Base-by-base conservation (phyloP, 2,329 filamentous ascomycete species). In the Ophiostoma himal-ulmi region DNA sequence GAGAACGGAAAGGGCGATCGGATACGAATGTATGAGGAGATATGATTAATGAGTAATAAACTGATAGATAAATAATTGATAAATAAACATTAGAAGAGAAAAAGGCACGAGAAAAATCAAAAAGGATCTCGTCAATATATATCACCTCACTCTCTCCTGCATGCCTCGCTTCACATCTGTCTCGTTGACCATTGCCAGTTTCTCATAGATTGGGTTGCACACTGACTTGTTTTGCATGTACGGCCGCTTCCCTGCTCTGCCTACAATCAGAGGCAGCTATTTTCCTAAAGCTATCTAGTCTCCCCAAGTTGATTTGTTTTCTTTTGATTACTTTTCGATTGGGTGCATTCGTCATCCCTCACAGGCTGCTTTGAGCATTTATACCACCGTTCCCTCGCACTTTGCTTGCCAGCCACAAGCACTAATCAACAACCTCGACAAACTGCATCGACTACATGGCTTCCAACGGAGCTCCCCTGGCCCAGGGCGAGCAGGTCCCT, bases 161-260 rank as follows among this genome's bases (percentile, higher is more conserved):
- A 48, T 6, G 44, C 44, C 44, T 48, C 44, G 44, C 44, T 22
- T 57, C 52, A 57, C n/a, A 26, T 57, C 52, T 57, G n/a, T 22
- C n/a, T 57, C n/a, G n/a, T 57, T 57, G 17, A 14, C 52, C 52
- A 57, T 26, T 13, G 22, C 52, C 22, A 22, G 52, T 57, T 57
- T 57, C 52, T 57, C n/a, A 22, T 57, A 57, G n/a, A 57, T 57
- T 57, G 52, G 52, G 52, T 57, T 57, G 52, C 22, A 57, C 52
- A 26, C 5, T 26, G 52, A 57, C n/a, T 48, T 57, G 52, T 57
- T 26, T 57, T 26, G n/a, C 52, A 17, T 26, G 48, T 57, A 57
- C 52, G 52, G 48, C 52, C 52, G 52, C 22, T 57, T 57, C n/a
- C 11, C 52, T 13, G 48, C 20, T n/a, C 44, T n/a, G 44, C 44